phyloP scores from a whole-genome alignment of 345 rosid species.

The Microcos paniculata region DNA sequence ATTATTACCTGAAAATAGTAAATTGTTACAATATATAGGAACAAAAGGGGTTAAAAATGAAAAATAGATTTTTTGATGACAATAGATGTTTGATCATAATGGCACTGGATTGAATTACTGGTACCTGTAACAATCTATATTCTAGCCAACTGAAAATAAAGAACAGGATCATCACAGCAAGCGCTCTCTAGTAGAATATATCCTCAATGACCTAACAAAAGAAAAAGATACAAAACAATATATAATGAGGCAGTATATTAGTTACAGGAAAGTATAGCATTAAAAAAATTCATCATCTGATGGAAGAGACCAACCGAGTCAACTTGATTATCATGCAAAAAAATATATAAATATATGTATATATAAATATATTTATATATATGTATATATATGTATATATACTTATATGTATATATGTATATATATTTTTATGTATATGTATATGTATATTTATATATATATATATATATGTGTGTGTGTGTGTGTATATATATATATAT shows the following conservation, averaged over 20 bases:
- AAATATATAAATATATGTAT: too few species aligned
- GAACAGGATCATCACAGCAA: too few species aligned
- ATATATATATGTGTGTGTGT: too few species aligned
- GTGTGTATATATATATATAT: too few species aligned
- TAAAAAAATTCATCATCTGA: not conserved
- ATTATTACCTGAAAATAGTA: slow-evolving; percentile 40
- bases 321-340: too few species aligned
- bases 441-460: too few species aligned
- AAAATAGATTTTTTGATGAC: not conserved
- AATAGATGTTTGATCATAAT: slow-evolving; percentile 9
- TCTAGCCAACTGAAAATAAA: not conserved
- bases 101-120: not conserved
- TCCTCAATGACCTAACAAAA: not conserved
- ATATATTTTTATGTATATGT: too few species aligned
- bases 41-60: not conserved
- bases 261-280: not conserved
- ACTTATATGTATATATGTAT: too few species aligned
- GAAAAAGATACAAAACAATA: not conserved
- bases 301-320: too few species aligned
- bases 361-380: too few species aligned
- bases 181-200: not conserved
- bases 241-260: not conserved
- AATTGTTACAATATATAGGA: not conserved
- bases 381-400: too few species aligned
- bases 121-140: not conserved